phyloP scores from a whole-genome alignment of 2,329 filamentous ascomycete genomes.

The Aspergillus fijiensis region DNA sequence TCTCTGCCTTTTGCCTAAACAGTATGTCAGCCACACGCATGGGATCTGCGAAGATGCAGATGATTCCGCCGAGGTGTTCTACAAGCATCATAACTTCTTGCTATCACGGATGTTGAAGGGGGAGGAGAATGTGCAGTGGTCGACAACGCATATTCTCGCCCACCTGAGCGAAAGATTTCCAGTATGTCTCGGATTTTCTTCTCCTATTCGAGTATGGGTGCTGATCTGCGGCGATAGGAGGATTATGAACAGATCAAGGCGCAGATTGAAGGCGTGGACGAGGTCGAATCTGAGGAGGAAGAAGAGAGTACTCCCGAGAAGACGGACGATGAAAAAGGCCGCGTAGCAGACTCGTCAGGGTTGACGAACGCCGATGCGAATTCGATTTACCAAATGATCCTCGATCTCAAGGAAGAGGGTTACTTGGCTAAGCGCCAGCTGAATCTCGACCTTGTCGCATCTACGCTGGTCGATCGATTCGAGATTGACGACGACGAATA shows the following conservation, averaged over 20 bases:
- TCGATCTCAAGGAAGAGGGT: slow-evolving; percentile 42
- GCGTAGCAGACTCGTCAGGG: slow-evolving; percentile 26
- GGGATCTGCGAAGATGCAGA: slow-evolving; percentile 45
- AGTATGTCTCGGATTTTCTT: slow-evolving; percentile 27
- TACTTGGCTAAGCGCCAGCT: slow-evolving; percentile 43
- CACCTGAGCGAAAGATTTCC: slow-evolving; percentile 46
- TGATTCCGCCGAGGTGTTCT: slow-evolving; percentile 48
- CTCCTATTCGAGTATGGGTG: background rate
- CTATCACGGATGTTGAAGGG: slow-evolving; percentile 49
- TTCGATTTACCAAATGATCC: slow-evolving; percentile 38
- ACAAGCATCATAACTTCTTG: slow-evolving; percentile 48
- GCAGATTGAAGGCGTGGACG: slow-evolving; percentile 21
- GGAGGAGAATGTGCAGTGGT: slow-evolving; percentile 47
- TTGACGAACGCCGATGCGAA: slow-evolving; percentile 37
- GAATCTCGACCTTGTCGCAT: slow-evolving; percentile 35
- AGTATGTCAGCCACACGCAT: slow-evolving; percentile 46
- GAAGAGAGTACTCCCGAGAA: slow-evolving; percentile 18
- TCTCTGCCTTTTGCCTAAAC: slow-evolving; percentile 7
- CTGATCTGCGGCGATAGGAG: slow-evolving; percentile 25
- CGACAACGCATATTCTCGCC: slow-evolving; percentile 43
- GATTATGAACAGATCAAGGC: slow-evolving; percentile 34
- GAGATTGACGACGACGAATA: slow-evolving; percentile 36
- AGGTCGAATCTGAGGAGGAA: slow-evolving; percentile 19
- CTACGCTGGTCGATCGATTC: slow-evolving; percentile 35
- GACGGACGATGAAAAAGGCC: slow-evolving; percentile 19